phyloP scores from a whole-genome alignment of 495 filamentous ascomycete species.

The Daldinia caldariorum region DNA sequence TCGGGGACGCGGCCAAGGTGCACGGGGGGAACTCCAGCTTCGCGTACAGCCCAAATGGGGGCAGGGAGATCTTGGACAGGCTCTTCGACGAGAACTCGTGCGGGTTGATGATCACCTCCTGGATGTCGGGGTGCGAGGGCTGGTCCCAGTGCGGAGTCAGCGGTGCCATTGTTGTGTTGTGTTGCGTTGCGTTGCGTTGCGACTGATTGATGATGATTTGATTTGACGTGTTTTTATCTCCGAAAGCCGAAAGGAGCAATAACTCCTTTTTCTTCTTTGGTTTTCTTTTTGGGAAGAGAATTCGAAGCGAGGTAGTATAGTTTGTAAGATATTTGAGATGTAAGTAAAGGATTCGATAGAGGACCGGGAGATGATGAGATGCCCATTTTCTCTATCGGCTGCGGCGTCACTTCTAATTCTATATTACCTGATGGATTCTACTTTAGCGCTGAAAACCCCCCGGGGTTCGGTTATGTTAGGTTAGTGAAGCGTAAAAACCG shows the following conservation, averaged over 20 bases:
- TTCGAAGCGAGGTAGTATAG: neutral
- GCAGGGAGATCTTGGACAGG: constrained; percentile 67
- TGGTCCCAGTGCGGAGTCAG: constrained; percentile 62
- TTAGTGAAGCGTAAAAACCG: constrained; percentile 17
- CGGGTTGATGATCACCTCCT: constrained; percentile 60
- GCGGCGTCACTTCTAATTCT: constrained; percentile 20
- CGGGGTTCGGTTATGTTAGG: constrained; percentile 1
- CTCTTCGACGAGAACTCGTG: constrained; percentile 68
- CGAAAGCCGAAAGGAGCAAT: constrained; percentile 6
- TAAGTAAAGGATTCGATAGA: constrained; percentile 6
- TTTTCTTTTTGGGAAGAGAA: too few species aligned
- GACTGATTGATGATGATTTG: constrained; percentile 12
- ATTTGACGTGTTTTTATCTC: constrained; percentile 20
- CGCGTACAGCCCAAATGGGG: constrained; percentile 69
- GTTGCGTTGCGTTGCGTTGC: neutral
- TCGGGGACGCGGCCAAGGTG: constrained; percentile 60
- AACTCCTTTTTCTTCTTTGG: constrained; percentile 8
- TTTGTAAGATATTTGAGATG: constrained; percentile 13
- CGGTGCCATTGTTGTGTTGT: constrained; percentile 51
- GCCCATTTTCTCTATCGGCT: constrained; percentile 30
- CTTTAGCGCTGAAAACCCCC: constrained; percentile 23
- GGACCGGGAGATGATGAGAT: neutral
- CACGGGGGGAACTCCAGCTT: constrained; percentile 64
- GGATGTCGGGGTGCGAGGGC: constrained; percentile 63
- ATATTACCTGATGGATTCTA: neutral